Conservation (phyloP, 2,329 filamentous ascomycete genomes). For the Colletotrichum sp. region DNA sequence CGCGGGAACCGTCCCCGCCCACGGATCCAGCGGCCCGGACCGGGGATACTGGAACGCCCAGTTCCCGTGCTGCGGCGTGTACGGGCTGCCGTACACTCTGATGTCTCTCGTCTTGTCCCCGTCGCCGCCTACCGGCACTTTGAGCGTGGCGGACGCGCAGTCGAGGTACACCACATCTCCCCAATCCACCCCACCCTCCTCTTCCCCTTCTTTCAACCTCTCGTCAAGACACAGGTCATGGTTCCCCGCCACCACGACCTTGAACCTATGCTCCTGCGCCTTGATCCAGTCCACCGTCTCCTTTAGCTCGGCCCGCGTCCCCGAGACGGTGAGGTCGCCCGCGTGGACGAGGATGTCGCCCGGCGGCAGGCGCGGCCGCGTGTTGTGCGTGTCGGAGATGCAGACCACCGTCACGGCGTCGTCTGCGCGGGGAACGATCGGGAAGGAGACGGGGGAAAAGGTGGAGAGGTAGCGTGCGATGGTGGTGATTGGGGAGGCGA, state of each 20-base stretch:
- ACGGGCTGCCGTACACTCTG: slow-evolving; percentile 39
- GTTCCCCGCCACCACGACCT: slow-evolving; percentile 52
- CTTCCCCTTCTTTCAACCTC: background rate
- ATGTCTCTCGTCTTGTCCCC: slow-evolving; percentile 19
- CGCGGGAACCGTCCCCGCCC: slow-evolving; percentile 26
- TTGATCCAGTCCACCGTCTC: slow-evolving; percentile 45
- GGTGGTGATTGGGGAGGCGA: background rate
- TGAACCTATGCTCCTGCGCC: slow-evolving; percentile 41
- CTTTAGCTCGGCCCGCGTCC: slow-evolving; percentile 44
- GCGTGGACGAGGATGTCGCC: slow-evolving; percentile 53
- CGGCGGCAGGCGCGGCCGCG: slow-evolving; percentile 36
- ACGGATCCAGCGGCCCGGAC: slow-evolving; percentile 27
- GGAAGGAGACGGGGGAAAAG: background rate
- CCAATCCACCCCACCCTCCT: slow-evolving; percentile 23
- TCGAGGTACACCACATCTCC: slow-evolving; percentile 29
- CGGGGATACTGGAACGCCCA: slow-evolving; percentile 47
- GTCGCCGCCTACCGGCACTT: slow-evolving; percentile 25
- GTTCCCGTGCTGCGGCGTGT: slow-evolving; percentile 34
- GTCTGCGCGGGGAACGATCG: background rate
- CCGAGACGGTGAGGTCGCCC: slow-evolving; percentile 52
- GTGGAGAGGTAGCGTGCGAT: background rate
- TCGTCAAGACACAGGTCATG: slow-evolving; percentile 43
- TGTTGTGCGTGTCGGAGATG: slow-evolving; percentile 51
- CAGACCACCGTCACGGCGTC: slow-evolving; percentile 34
- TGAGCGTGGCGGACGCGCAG: slow-evolving; percentile 21